These are phyloP conservation scores for Neoarthrinium moseri DNA, from an alignment of 2,329 filamentous ascomycete species.

Conservation along the genomic window DNA sequence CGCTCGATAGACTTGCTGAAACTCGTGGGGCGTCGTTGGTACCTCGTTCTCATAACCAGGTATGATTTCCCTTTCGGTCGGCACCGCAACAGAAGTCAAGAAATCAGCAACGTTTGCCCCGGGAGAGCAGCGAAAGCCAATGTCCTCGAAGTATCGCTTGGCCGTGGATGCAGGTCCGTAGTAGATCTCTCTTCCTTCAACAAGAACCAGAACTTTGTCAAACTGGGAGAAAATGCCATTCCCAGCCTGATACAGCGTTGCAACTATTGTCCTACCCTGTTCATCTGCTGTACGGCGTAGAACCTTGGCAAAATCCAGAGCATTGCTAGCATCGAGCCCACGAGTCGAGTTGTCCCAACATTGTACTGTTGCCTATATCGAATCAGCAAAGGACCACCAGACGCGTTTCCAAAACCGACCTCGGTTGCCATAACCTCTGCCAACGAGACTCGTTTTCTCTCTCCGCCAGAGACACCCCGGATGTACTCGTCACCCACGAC, in stretches of 20 bases:
- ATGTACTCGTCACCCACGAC: slow-evolving; percentile 69
- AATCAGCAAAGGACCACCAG: slow-evolving; percentile 9
- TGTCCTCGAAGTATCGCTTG: slow-evolving; percentile 62
- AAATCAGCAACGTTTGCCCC: slow-evolving; percentile 65
- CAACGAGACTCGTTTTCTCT: slow-evolving; percentile 73
- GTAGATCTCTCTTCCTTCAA: slow-evolving; percentile 65
- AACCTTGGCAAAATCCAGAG: slow-evolving; percentile 67
- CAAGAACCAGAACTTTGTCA: slow-evolving; percentile 76
- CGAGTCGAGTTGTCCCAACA: slow-evolving; percentile 75
- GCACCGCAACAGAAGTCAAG: slow-evolving; percentile 65
- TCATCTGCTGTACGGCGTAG: slow-evolving; percentile 66
- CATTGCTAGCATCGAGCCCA: slow-evolving; percentile 70
- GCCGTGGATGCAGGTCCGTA: slow-evolving; percentile 62
- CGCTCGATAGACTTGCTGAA: slow-evolving; percentile 43
- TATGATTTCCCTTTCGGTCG: slow-evolving; percentile 59
- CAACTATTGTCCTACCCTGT: slow-evolving; percentile 63
- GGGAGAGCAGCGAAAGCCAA: slow-evolving; percentile 57
- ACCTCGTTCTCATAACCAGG: slow-evolving; percentile 54
- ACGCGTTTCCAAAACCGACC: not conserved
- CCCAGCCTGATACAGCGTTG: slow-evolving; percentile 70
- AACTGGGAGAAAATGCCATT: slow-evolving; percentile 66
- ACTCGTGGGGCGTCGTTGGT: slow-evolving; percentile 62
- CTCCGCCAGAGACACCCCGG: slow-evolving; percentile 61
- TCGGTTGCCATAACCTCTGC: slow-evolving; percentile 57
- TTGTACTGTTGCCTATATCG: slow-evolving; percentile 51